Evolutionary conservation across 78 protist species (phyloP).

Genomic region (Dictyostelium capitatum): DNA sequence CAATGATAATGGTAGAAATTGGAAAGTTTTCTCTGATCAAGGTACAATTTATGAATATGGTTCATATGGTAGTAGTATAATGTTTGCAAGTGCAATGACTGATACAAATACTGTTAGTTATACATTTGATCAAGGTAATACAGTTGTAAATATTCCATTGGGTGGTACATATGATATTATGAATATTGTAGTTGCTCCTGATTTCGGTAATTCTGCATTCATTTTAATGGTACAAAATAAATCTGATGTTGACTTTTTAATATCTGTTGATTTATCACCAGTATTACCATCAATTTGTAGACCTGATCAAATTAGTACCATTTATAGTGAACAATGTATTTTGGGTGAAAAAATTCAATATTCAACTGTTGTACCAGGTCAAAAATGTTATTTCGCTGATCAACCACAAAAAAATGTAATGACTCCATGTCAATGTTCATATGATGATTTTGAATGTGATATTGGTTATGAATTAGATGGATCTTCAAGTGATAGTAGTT

Average conservation of each 20-base stretch:
- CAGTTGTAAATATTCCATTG: not conserved
- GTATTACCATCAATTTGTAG: not conserved
- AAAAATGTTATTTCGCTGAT: not conserved
- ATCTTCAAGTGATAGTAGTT: not conserved
- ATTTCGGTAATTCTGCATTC: not conserved
- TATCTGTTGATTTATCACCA: constrained; percentile 5
- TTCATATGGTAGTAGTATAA: constrained; percentile 26
- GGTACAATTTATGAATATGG: constrained; percentile 72
- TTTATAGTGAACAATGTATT: not conserved
- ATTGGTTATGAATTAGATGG: constrained; percentile 19
- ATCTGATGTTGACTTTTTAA: not conserved
- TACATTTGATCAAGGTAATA: constrained; percentile 24
- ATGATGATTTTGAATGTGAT: constrained; percentile 70
- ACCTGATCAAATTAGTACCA: no score
- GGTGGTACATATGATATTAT: not conserved
- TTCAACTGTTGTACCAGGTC: not conserved
- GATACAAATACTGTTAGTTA: constrained; percentile 11
- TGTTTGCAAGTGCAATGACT: constrained; percentile 15
- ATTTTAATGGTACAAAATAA: not conserved
- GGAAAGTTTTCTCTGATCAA: constrained; percentile 34
- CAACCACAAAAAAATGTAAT: not conserved
- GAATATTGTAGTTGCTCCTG: constrained; percentile 28
- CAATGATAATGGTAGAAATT: constrained; percentile 50
- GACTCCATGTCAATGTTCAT: not conserved
- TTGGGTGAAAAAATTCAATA: constrained; percentile 22